Evolutionary conservation across 257 asterid genomes (phyloP), one percentile per base, ranked within the genome.

Genomic region (Cordia subcordata): DNA sequence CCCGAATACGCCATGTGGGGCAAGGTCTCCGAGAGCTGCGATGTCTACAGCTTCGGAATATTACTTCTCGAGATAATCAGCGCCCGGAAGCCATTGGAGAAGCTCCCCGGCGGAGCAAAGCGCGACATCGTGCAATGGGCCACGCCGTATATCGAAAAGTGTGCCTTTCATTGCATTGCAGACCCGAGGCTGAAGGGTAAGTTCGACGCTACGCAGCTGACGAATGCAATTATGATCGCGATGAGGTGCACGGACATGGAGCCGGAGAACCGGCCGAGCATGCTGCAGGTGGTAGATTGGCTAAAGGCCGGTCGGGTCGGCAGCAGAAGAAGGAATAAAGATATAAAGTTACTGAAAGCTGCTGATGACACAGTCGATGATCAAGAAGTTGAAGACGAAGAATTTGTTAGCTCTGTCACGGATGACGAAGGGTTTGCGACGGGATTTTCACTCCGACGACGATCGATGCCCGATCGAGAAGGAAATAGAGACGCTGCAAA

Each of bases 1-100:
- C 94, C 91, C 0, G 96, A 85, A 56, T 87, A 87, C 27, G 96
- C 96, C 39, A 85, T 87, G 94, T 87, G 85, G 88, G 96, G 96
- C 0, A 85, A 87, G 54, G 96, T 85, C 5, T 87, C 96, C 0
- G 96, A 87, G 49, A 77, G 84, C 22, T 87, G 94, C 23, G 96
- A 87, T 6, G 96, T 87, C 9, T 87, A 80, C 57, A 87, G 94
- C 64, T 87, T 87, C 15, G 96, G 96, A 18, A 87, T 87, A 18
- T 51, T 87, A 47, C 89, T 87, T 33, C 72, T 87, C 0, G 96
- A 87, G 59, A 77, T 87, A 52, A 68, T 85, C 11, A 84, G 91
- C 16, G 91, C 61, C 0, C 57, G 82, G 13, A 87, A 82, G 50
- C 96, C 96, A 16, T 57, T 87, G 13, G 88, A 82, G 56, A 87